A percentile compares a stretch with the other conserved stretches of the same genome.
These are phyloP conservation scores for Cercophora sp. DNA, from an alignment of 495 filamentous ascomycete species.

Conservation along the genomic window DNA sequence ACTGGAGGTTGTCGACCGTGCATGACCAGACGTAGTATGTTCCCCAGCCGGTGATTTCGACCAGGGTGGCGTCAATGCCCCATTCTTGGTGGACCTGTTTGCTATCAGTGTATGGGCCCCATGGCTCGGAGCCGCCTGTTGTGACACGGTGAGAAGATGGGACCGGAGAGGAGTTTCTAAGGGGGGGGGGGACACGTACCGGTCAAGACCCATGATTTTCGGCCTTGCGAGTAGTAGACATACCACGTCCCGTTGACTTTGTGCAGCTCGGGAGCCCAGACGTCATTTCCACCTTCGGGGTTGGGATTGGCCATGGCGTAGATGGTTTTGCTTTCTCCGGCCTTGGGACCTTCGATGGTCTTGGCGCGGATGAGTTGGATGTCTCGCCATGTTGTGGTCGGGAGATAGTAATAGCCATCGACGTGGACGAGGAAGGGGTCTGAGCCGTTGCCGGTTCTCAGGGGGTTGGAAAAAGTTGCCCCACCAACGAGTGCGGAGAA, in stretches of 20 bases:
- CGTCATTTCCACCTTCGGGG: background rate
- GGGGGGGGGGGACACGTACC: background rate
- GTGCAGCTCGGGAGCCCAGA: slow-evolving; percentile 3
- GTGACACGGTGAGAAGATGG: no score
- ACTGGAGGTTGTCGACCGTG: background rate
- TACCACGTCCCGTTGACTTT: background rate
- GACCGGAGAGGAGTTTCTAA: no score
- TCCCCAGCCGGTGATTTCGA: background rate
- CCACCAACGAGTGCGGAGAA: no score
- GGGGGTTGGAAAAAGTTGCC: slow-evolving; percentile 1
- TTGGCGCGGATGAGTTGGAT: background rate
- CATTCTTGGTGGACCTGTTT: background rate
- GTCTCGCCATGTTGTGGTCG: slow-evolving; percentile 1
- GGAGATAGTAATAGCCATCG: slow-evolving; percentile 5
- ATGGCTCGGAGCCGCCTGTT: background rate
- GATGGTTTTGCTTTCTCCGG: background rate
- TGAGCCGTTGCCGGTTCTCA: background rate
- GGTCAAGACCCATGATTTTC: background rate
- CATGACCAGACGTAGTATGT: background rate
- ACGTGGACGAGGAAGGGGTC: slow-evolving; percentile 2
- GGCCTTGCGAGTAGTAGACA: background rate
- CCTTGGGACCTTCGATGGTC: background rate
- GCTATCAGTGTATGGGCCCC: background rate
- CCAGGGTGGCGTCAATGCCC: background rate
- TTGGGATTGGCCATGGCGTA: slow-evolving; percentile 4